Base-by-base conservation (phyloP, 768 basidiomycete genomes). In the Termitomyces sp. region DNA sequence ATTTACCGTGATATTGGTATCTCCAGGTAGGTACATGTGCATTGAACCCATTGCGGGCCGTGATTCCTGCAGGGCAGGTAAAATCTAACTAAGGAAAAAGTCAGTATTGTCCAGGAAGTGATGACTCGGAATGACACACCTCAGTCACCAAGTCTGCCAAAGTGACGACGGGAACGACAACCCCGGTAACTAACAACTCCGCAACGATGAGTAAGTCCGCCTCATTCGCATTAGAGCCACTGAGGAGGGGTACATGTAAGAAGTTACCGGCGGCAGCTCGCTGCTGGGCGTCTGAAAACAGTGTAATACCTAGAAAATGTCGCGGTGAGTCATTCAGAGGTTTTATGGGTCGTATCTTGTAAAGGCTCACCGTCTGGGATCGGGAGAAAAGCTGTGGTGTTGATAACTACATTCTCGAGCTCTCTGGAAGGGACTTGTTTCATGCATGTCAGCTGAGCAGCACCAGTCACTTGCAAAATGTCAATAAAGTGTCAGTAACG, bases 401-500 rank as follows among this genome's bases (percentile, higher is more conserved):
- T 71, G 49, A 70, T 64, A 1, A 73, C 71, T 0, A 74, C 74
- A 55, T 71, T 63, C 32, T 74, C 71, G 3, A 78, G 60, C 6
- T 61, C 70, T 16, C 61, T 58, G 40, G 59, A 66, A 7, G 75
- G 68, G 2, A 74, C 68, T 6, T 63, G 63, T 57, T 74, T 68
- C 76, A 77, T 77, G 56, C 76, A 78, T 13, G 68, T 52, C 13
- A 76, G 55, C 46, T 78, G 76, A 18, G 70, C 65, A 24, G 63
- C 65, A 45, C 66, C 65, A 6, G 70, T 57, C 13, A 36, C 69
- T 70, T 28, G 8, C 6, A 48, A 52, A 50, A 39, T 40, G 15
- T 40, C 11, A 46, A 8, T 53, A 7, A 33, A 13, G 1, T n/a
- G 50, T 8, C 8, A 16, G 54, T 28, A 55, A 11, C 28, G 8